Evolutionary conservation across 768 basidiomycete genomes (phyloP).

Genomic region (Kwoniella mangroviensis): DNA sequence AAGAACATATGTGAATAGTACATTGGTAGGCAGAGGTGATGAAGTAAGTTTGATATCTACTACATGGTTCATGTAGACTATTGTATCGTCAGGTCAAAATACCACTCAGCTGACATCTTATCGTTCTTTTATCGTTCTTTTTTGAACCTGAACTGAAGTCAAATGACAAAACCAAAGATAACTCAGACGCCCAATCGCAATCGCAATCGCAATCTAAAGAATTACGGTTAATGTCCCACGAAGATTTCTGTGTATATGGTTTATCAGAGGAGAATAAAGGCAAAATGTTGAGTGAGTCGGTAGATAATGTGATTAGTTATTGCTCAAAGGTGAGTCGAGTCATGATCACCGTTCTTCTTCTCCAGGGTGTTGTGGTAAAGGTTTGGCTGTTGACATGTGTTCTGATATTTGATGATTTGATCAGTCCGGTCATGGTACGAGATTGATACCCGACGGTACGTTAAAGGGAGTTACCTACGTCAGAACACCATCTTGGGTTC

Average conservation of each 20-base stretch:
- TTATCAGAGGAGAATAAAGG: conserved; percentile 31
- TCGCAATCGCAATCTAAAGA: conserved; percentile 5
- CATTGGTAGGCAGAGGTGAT: background rate
- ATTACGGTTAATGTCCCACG: conserved; percentile 27
- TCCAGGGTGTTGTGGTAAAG: no score
- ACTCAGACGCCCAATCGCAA: background rate
- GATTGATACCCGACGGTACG: conserved; percentile 48
- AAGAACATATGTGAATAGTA: background rate
- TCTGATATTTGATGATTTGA: no score
- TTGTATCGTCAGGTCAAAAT: background rate
- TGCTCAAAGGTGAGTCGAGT: conserved; percentile 41
- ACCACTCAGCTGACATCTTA: background rate
- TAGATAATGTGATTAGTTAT: conserved; percentile 43
- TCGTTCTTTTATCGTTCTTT: background rate
- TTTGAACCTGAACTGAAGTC: background rate
- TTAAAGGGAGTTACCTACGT: conserved; percentile 52
- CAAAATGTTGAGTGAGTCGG: conserved; percentile 21
- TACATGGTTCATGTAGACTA: background rate
- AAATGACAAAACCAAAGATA: background rate
- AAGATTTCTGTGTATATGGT: conserved; percentile 49
- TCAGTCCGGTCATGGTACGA: background rate
- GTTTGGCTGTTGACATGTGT: no score
- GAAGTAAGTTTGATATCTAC: background rate
- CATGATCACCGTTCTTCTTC: background rate
- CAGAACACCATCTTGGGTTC: conserved; percentile 45